Evolutionary conservation across 129 eudicot genomes (phyloP).

Genomic region (Scalesia atractyloides): DNA sequence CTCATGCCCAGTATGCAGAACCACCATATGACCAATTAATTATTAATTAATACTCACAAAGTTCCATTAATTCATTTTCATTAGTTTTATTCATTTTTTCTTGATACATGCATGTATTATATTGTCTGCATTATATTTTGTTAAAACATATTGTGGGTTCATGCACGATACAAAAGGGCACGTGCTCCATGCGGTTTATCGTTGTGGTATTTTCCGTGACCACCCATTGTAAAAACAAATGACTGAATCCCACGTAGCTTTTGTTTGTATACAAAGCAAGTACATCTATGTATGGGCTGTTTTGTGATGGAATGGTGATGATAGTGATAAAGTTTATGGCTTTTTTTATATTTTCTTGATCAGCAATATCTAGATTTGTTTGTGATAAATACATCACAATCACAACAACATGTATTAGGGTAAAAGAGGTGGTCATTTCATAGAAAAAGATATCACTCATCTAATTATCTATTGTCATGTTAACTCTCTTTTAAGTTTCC

Average conservation of each 20-base stretch:
- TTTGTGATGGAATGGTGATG: background rate
- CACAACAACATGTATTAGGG: too few relatives aligned
- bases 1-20: conserved; percentile 40
- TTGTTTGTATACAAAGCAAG: background rate
- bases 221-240: background rate
- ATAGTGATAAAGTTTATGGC: background rate
- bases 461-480: too few relatives aligned
- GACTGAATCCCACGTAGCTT: background rate
- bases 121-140: background rate
- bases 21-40: conserved; percentile 3
- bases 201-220: background rate
- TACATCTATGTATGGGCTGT: background rate
- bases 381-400: too few relatives aligned
- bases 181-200: background rate
- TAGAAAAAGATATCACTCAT: too few relatives aligned
- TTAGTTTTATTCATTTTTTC: conserved; percentile 13
- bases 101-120: background rate
- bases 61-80: background rate
- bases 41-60: background rate
- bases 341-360: background rate
- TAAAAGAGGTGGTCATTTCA: too few relatives aligned
- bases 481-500: too few relatives aligned
- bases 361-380: too few relatives aligned
- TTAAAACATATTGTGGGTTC: background rate
- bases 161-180: conserved; percentile 1